These are phyloP conservation scores for Forsythia suspensa DNA, from an alignment of 257 asterid genomes.

Conservation along the genomic window DNA sequence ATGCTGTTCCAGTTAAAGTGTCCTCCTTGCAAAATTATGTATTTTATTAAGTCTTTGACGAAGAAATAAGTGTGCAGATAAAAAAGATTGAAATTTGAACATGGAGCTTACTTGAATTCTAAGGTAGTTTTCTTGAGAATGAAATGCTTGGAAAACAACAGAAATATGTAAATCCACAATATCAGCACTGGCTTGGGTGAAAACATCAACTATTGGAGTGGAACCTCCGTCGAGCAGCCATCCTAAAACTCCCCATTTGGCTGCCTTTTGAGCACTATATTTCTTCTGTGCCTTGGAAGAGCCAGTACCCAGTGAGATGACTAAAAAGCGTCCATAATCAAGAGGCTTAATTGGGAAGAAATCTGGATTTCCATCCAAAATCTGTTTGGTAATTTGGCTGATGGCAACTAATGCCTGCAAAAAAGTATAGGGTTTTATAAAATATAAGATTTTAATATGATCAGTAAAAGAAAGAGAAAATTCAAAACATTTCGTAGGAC, in stretches of 20 bases:
- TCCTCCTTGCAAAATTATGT: slow-evolving; percentile 32
- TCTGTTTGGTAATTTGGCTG: slow-evolving; percentile 36
- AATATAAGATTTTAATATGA: neutral
- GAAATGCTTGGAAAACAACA: slow-evolving; percentile 39
- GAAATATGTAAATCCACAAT: slow-evolving; percentile 50
- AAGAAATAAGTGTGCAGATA: too few relatives aligned
- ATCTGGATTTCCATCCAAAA: slow-evolving; percentile 22
- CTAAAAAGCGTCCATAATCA: slow-evolving; percentile 38
- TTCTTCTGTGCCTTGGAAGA: slow-evolving; percentile 32
- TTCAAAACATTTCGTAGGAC: too few relatives aligned
- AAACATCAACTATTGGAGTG: slow-evolving; percentile 41
- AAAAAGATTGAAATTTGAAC: neutral
- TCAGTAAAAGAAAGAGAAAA: too few relatives aligned
- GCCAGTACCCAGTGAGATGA: slow-evolving; percentile 51
- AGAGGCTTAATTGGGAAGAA: slow-evolving; percentile 24
- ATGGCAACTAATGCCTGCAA: slow-evolving; percentile 53
- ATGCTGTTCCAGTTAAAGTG: slow-evolving; percentile 29
- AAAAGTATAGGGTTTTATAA: neutral
- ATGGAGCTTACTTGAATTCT: slow-evolving; percentile 44
- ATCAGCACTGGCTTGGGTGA: slow-evolving; percentile 42
- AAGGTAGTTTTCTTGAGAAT: slow-evolving; percentile 34
- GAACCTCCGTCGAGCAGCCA: slow-evolving; percentile 38
- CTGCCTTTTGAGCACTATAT: slow-evolving; percentile 29
- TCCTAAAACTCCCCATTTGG: slow-evolving; percentile 41
- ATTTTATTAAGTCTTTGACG: slow-evolving; percentile 25